Evolutionary conservation across 768 basidiomycete species (phyloP), one percentile per base, ranked within the genome.

Genomic region (Rhodosporidiobolus odoratus): DNA sequence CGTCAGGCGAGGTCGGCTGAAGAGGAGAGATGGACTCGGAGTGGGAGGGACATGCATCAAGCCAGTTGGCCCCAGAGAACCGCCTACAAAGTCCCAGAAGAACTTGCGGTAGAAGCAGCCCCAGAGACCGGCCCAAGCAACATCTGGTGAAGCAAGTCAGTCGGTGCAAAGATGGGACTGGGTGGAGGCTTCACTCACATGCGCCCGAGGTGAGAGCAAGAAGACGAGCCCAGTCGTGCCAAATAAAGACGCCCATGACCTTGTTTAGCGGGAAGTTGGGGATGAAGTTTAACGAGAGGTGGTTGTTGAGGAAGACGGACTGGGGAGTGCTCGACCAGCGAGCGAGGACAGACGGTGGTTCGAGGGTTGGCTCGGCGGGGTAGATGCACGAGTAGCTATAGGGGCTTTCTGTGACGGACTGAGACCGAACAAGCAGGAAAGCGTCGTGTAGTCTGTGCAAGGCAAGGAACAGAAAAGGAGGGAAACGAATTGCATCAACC

Each of bases 21-120:
- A 19, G 5, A 4, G 5, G 2, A 21, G 8, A 32, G 16, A 19
- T 4, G 10, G 47, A n/a, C 38, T 25, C n/a, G 35, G 37, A 45
- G n/a, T 30, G 41, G 21, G 35, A 16, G 23, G 21, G 40, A 62
- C 75, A 40, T 30, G 69, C 74, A 74, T 74, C 35, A 81, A n/a
- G 0, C 79, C 80, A 8, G 66, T 47, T 16, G 78, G 77, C 3
- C 79, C 79, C 66, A 91, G 78, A 66, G 84, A 87, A 57, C 89
- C 92, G 68, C 86, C 87, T n/a, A 92, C 81, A 78, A 95, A 91
- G 82, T 95, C 93, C 89, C 90, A 95, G 82, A 95, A 93, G 85
- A 91, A 95, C 82, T 95, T 95, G 80, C 91, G 89, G 81, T 86
- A 92, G 75, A 88, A 82, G 21, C 93, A 79, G 25, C 87, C 92